Base-by-base conservation (phyloP, 2,329 filamentous ascomycete species). In the Colletotrichum truncatum region DNA sequence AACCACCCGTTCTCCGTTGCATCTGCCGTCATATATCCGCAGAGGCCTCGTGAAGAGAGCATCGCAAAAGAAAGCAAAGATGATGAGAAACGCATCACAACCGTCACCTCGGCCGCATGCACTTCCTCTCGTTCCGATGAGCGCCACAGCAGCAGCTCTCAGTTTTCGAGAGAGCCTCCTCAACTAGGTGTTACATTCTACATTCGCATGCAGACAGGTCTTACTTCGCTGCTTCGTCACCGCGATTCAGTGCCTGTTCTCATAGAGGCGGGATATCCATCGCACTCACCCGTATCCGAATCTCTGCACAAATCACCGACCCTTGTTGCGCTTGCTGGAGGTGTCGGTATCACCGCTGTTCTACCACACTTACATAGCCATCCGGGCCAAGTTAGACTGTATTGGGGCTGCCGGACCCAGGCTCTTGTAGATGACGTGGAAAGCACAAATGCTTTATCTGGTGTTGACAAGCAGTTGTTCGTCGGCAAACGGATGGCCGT, bases 1-100 rank as follows among this genome's bases (percentile, higher is more conserved):
- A 77, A 67, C 18, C 77, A 79, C 45, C 77, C 78, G 4, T 77
- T 79, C 54, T 78, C 75, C 0, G 73, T 78, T 11, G 66, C 66
- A 8, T 49, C 46, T 30, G 26, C 4, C 11, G 34, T 49, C 3
- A 26, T 48, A 5, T 48, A 12, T 11, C 28, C 25, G 2, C 14
- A 21, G 25, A 21, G 2, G 12, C 16, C 43, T 11, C 43, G 43
- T 28, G 23, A 48, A 2, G 43, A 25, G 6, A 25, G 28, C 23
- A 30, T 48, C 7, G 23, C n/a, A 28, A 30, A 48, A 48, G 43
- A 18, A 10, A n/a, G n/a, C n/a, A n/a, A n/a, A n/a, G n/a, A n/a
- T n/a, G n/a, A n/a, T n/a, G n/a, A n/a, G n/a, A n/a, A n/a, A n/a
- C n/a, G n/a, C n/a, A n/a, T n/a, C n/a, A n/a, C n/a, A n/a, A n/a